These are phyloP conservation scores for Pseudogymnoascus sp. DNA, from an alignment of 2,329 filamentous ascomycete genomes.

Conservation along the genomic window DNA sequence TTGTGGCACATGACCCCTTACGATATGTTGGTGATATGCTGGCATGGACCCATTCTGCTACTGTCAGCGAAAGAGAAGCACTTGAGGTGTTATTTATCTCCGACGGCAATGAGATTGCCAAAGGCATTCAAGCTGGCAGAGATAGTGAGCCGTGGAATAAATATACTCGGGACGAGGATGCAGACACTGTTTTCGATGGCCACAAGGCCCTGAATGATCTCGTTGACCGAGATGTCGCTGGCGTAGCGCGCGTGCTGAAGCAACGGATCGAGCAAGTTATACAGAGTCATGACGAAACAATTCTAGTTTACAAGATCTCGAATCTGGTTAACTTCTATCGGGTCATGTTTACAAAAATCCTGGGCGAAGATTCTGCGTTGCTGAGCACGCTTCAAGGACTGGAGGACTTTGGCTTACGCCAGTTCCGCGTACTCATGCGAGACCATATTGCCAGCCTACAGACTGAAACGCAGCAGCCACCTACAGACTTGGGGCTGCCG, in stretches of 20 bases:
- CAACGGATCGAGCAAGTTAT: conserved; percentile 88
- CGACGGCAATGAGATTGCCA: conserved; percentile 81
- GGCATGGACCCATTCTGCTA: conserved; percentile 89
- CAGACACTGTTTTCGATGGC: conserved; percentile 62
- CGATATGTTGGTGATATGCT: conserved; percentile 96
- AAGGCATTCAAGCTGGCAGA: conserved; percentile 69
- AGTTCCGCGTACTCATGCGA: conserved; percentile 73
- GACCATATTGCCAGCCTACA: conserved; percentile 73
- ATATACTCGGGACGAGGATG: conserved; percentile 37
- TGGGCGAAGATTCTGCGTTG: conserved; percentile 53
- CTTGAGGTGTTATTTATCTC: conserved; percentile 86
- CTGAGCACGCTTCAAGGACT: conserved; percentile 60
- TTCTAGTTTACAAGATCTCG: conserved; percentile 80
- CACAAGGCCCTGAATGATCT: conserved; percentile 74
- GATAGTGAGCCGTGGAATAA: conserved; percentile 79
- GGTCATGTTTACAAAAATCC: conserved; percentile 71
- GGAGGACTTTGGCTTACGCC: conserved; percentile 68
- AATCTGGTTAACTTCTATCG: conserved; percentile 88
- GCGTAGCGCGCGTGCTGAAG: conserved; percentile 74
- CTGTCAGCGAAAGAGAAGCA: conserved; percentile 88
- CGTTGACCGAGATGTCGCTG: conserved; percentile 76
- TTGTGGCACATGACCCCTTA: conserved; percentile 83
- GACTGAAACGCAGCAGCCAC: conserved; percentile 59
- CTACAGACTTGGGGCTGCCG: conserved; percentile 68
- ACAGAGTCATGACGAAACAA: conserved; percentile 83